Evolutionary conservation across 352 stramenopile species (phyloP), one percentile per base, ranked within the genome.

Genomic region (Phytophthora nicotianae): DNA sequence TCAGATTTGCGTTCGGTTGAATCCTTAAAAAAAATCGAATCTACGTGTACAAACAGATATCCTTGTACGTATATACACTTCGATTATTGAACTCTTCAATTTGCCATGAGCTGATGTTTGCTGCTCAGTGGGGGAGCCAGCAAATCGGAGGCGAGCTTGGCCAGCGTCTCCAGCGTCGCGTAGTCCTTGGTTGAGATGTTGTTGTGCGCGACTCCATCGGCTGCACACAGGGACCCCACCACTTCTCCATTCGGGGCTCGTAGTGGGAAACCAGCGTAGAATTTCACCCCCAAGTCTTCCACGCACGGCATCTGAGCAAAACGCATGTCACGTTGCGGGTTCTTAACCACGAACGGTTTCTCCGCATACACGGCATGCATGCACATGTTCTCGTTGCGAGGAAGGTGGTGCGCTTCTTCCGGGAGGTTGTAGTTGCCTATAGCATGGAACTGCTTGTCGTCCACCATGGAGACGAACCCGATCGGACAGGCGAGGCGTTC

Each of bases 101-200:
- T 33, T 11, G 27, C 9, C 27, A 11, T 9, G 27, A 33, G 27
- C 35, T 52, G 32, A 8, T 45, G 50, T 33, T 64, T 47, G n/a
- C 40, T 62, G 17, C 24, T 58, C 16, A n/a, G 40, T 38, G 62
- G 70, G 27, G 54, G 60, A 3, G 45, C 55, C 52, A 72, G 21
- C 7, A 89, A 61, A 2, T 88, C 74, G 0, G 74, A 72, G 2
- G 77, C 77, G 21, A 89, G 65, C 46, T 86, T 78, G 29, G 65
- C 63, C 16, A 89, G 71, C 57, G 68, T 73, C 52, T 88, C 62
- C 80, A 88, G 88, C 6, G 77, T 88, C n/a, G 77, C 78, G 50
- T 88, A 89, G 50, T 89, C 75, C 57, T 85, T 85, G 33, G 77
- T 81, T 1, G 75, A 75, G 56, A 89, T 83, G 58, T 79, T 76